Base-by-base conservation (phyloP, 2,329 filamentous ascomycete species). In the Hymenoscyphus infarciens region DNA sequence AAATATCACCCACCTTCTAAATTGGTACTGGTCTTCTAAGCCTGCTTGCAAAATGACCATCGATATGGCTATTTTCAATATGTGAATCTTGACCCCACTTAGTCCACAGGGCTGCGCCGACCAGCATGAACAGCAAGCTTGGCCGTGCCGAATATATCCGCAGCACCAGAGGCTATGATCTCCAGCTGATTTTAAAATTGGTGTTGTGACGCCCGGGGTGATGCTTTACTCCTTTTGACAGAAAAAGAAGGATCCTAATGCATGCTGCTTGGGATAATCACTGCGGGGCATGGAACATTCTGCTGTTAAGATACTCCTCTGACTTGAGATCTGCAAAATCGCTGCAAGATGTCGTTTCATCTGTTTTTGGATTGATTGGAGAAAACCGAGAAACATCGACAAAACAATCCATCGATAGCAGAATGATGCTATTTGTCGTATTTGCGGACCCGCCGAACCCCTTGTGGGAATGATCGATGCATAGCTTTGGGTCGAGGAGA, bases 71-170 rank as follows among this genome's bases (percentile, higher is more conserved):
- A 49, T 49, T 49, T 49, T 49, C 10, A 49, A 22, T 11, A 49
- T 49, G 19, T 49, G n/a, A 49, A 19, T 49, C n/a, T 15, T n/a
- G 42, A 49, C 42, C 19, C 42, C 42, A 49, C 42, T 49, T 19
- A 49, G n/a, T 22, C 42, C 42, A 22, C 42, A 33, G 27, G 29
- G 54, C 54, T 33, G 54, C 29, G 54, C 54, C 25, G 54, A 33
- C 54, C 16, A 56, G 54, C 29, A 56, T 56, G 54, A 56, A 31
- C 29, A 56, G 22, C n/a, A 22, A 19, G n/a, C 42, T 49, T 49
- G 42, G n/a, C 42, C n/a, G 16, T 49, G 16, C n/a, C n/a, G 42
- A 49, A 49, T 22, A 25, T 49, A n/a, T 49, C 42, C 42, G n/a
- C 42, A 49, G 8, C 42, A 49, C 42, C 10, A 7, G n/a, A 22